A percentile compares a stretch with the other conserved stretches of the same genome.
phyloP scores from a whole-genome alignment of 805 yeast genomes.

The Teunomyces aglyptinius region DNA sequence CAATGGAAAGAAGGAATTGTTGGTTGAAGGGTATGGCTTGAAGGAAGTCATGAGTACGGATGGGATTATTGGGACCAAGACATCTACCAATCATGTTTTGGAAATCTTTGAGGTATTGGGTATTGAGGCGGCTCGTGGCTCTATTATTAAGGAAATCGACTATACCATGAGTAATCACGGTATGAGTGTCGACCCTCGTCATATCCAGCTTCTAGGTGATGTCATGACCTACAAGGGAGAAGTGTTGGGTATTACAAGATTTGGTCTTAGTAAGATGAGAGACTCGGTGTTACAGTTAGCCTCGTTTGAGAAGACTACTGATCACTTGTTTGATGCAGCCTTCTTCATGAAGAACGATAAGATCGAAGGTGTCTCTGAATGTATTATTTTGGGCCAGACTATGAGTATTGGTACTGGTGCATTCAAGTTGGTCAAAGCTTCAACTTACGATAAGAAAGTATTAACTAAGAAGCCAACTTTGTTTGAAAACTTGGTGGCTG shows the following conservation, averaged over 20 bases:
- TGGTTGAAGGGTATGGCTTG: constrained; percentile 97
- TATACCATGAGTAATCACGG: constrained; percentile 99
- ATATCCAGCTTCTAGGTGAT: constrained; percentile 93
- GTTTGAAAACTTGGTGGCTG: constrained; percentile 39
- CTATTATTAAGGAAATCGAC: constrained; percentile 91
- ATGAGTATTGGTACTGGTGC: constrained; percentile 98
- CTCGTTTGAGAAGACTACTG: constrained; percentile 96
- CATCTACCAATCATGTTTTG: constrained; percentile 86
- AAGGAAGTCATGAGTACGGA: constrained; percentile 97
- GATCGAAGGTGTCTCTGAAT: constrained; percentile 96
- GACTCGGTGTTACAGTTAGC: constrained; percentile 97
- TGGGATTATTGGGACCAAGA: constrained; percentile 87
- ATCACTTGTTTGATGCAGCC: constrained; percentile 96
- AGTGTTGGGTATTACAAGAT: constrained; percentile 95
- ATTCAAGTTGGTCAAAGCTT: constrained; percentile 73
- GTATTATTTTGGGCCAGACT: constrained; percentile 96
- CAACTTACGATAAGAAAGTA: constrained; percentile 43
- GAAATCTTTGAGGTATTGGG: constrained; percentile 90
- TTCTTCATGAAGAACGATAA: constrained; percentile 95
- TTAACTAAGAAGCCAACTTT: constrained; percentile 43
- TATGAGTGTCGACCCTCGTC: constrained; percentile 99
- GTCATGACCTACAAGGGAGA: constrained; percentile 99
- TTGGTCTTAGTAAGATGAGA: constrained; percentile 97
- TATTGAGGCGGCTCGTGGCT: constrained; percentile 94
- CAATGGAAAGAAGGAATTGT: constrained; percentile 80